Evolutionary conservation across 305 asterid species (phyloP), one percentile per base, ranked within the genome.

Genomic region (Fraxinus sp.): DNA sequence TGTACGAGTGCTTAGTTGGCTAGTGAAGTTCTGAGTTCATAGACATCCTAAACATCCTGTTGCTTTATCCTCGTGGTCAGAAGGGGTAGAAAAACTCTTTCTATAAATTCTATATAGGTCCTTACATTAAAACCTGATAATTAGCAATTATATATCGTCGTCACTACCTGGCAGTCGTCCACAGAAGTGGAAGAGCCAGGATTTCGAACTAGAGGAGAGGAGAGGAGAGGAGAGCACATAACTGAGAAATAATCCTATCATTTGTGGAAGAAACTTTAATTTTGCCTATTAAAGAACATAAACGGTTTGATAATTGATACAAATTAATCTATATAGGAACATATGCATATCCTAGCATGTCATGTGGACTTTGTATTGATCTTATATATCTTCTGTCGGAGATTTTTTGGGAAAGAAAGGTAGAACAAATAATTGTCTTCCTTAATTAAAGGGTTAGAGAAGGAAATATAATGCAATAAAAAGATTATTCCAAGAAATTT

Each of bases 31-130:
- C n/a, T 55, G 73, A 66, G 83, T 80, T 75, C 28, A 26, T 80
- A 55, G 55, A 75, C 24, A 30, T 81, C 79, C 82, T 75, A 7
- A 62, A 30, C 81, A 79, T 77, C 79, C 49, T 33, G 22, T 68
- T 80, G 46, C 37, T 24, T 83, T 35, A 6, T 55, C 36, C 43
- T 77, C 28, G 33, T 75, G 79, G 30, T 46, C 41, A 26, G 75
- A 13, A 43, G 74, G 59, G 73, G 32, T 46, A 9, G 22, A 73
- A 49, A 55, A 52, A 52, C 36, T 11, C 39, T 20, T 35, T 73
- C 62, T 66, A 13, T 43, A n/a, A 72, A 71, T 32, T 52, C 2
- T 11, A 68, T 26, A 14, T 30, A 30, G 10, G 37, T 68, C 37
- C 75, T 26, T 30, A 13, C 37, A 64, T 66, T 8, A 66, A 68